Evolutionary conservation across 306 rosid genomes (phyloP).

Genomic region (Gleditsia sinensis): DNA sequence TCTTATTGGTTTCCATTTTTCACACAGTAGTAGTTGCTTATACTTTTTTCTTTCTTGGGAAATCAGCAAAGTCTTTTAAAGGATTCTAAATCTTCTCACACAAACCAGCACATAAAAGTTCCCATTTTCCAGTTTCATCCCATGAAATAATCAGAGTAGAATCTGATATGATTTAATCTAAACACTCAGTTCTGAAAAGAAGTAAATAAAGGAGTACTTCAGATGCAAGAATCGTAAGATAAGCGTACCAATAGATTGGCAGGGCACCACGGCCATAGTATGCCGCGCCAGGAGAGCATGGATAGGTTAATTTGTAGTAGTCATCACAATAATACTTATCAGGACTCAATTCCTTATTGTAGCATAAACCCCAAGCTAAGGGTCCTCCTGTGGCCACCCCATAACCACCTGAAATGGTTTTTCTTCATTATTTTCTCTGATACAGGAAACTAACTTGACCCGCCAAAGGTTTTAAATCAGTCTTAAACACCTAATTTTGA

Average conservation of each 20-base stretch:
- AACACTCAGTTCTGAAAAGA: not conserved
- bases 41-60: slow-evolving; percentile 1
- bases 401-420: slow-evolving; percentile 51
- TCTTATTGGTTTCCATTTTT: not conserved
- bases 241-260: slow-evolving; percentile 81
- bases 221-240: not conserved
- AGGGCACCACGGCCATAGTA: slow-evolving; percentile 98
- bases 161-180: not conserved
- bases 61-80: not conserved
- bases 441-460: not conserved
- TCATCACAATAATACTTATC: slow-evolving; percentile 86
- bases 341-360: slow-evolving; percentile 91
- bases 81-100: not conserved
- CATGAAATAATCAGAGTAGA: not conserved
- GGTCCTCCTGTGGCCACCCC: slow-evolving; percentile 99
- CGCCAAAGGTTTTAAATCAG: not conserved
- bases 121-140: not conserved
- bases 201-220: not conserved
- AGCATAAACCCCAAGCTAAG: slow-evolving; percentile 97
- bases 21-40: not conserved
- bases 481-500: not conserved
- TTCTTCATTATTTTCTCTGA: not conserved
- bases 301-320: slow-evolving; percentile 75
- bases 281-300: slow-evolving; percentile 85
- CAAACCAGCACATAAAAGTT: not conserved